Evolutionary conservation across 768 basidiomycete genomes (phyloP).

Genomic region (Xerocomus brunneocitrinus): DNA sequence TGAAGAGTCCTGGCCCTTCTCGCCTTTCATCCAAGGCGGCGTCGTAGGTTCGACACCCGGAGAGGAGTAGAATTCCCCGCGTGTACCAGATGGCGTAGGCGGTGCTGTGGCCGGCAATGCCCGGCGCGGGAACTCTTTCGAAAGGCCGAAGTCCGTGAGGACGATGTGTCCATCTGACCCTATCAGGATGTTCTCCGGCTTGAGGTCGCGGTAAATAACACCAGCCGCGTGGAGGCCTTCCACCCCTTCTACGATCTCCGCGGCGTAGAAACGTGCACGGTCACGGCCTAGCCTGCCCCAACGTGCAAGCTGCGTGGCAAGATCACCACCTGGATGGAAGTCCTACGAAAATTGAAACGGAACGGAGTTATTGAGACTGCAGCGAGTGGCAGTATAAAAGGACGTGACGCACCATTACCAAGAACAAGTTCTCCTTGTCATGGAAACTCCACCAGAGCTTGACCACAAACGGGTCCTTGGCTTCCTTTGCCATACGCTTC

Average conservation of each 20-base stretch:
- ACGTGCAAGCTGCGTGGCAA: constrained; percentile 94
- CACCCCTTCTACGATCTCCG: constrained; percentile 94
- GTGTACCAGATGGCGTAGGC: constrained; percentile 51
- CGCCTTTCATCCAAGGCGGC: constrained; percentile 78
- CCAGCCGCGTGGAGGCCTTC: constrained; percentile 92
- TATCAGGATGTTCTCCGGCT: constrained; percentile 96
- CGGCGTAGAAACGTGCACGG: constrained; percentile 93
- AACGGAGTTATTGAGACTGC: constrained; percentile 9
- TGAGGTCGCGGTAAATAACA: constrained; percentile 96
- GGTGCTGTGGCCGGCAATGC: constrained; percentile 44
- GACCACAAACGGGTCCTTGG: constrained; percentile 90
- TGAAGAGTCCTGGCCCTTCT: constrained; percentile 48
- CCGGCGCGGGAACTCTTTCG: constrained; percentile 80
- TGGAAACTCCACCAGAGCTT: constrained; percentile 98
- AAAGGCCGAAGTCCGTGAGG: constrained; percentile 93
- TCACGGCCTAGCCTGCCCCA: constrained; percentile 94
- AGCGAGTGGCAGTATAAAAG: constrained; percentile 11
- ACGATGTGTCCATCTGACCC: constrained; percentile 94
- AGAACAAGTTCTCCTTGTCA: constrained; percentile 93
- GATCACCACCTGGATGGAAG: constrained; percentile 93
- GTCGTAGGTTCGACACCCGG: constrained; percentile 38
- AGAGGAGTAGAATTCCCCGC: constrained; percentile 53
- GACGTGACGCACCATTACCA: constrained; percentile 74
- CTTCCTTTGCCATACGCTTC: constrained; percentile 87
- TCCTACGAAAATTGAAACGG: constrained; percentile 45